Conservation (phyloP, 352 stramenopile species). For the Aphanomyces stellatus region DNA sequence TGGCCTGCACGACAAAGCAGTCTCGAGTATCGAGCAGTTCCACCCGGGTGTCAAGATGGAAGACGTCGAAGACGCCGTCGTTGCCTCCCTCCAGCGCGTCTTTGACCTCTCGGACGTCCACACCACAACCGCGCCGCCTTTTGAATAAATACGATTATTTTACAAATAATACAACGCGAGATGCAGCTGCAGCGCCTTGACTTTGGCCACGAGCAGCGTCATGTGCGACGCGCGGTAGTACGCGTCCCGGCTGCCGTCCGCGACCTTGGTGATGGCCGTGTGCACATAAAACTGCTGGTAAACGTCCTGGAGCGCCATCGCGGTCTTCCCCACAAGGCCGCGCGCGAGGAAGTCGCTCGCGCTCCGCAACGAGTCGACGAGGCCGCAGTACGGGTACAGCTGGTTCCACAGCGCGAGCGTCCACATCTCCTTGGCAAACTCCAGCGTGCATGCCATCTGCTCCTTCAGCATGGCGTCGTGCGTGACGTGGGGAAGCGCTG, state of each 20-base stretch:
- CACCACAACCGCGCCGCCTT: not conserved
- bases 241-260: not conserved
- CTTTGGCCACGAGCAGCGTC: not conserved
- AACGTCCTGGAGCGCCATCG: not conserved
- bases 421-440: constrained; percentile 16
- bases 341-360: not conserved
- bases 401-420: constrained; percentile 12
- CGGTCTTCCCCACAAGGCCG: not conserved
- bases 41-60: constrained; percentile 38
- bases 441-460: not conserved
- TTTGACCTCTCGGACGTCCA: constrained; percentile 50
- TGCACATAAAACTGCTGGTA: constrained; percentile 6
- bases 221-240: constrained; percentile 13
- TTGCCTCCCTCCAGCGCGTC: constrained; percentile 53
- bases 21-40: constrained; percentile 71
- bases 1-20: constrained; percentile 88
- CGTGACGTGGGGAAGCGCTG: not conserved
- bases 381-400: constrained; percentile 5
- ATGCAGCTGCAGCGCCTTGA: not conserved
- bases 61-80: constrained; percentile 55
- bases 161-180: not conserved
- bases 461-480: not conserved
- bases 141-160: too few relatives aligned
- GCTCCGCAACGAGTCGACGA: not conserved
- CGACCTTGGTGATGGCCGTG: constrained; percentile 5